phyloP scores from a whole-genome alignment of 1,284 basidiomycete species.

The Marasmius sp. region DNA sequence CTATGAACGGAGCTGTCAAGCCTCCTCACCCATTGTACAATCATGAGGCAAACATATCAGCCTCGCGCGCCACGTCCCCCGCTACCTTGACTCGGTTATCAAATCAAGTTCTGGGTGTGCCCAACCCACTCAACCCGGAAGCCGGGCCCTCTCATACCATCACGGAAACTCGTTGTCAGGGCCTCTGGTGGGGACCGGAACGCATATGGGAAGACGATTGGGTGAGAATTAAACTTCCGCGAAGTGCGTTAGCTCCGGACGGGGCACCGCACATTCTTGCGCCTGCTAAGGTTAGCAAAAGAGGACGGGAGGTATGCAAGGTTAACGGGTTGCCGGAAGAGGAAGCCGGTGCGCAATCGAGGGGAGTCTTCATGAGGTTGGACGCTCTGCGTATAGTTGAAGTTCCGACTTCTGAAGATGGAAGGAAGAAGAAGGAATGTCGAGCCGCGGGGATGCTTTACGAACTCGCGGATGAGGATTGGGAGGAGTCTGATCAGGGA shows the following conservation, averaged over 20 bases:
- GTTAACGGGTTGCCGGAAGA: constrained; percentile 26
- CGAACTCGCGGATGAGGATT: constrained; percentile 71
- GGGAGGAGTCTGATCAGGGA: constrained; percentile 44
- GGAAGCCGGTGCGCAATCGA: constrained; percentile 51
- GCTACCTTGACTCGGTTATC: background rate
- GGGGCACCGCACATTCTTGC: constrained; percentile 57
- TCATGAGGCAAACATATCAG: background rate
- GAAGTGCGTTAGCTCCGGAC: constrained; percentile 61
- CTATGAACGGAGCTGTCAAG: background rate
- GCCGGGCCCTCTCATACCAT: constrained; percentile 29
- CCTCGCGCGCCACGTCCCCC: background rate
- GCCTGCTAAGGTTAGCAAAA: constrained; percentile 56
- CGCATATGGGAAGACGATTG: constrained; percentile 87
- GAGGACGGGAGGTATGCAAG: constrained; percentile 32
- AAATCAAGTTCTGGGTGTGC: constrained; percentile 5
- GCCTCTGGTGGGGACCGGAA: constrained; percentile 87
- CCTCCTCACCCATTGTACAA: background rate
- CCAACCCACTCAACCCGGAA: constrained; percentile 17
- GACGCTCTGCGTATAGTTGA: constrained; percentile 63
- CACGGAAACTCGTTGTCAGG: constrained; percentile 66
- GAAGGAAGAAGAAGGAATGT: constrained; percentile 52
- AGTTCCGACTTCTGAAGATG: constrained; percentile 23
- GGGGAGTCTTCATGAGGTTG: constrained; percentile 68
- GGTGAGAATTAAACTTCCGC: constrained; percentile 72
- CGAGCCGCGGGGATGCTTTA: constrained; percentile 68